A percentile compares a stretch with the other conserved stretches of the same genome.
Evolutionary conservation across 2,329 filamentous ascomycete species (phyloP).

Genomic region (Blastomyces gilchristii): DNA sequence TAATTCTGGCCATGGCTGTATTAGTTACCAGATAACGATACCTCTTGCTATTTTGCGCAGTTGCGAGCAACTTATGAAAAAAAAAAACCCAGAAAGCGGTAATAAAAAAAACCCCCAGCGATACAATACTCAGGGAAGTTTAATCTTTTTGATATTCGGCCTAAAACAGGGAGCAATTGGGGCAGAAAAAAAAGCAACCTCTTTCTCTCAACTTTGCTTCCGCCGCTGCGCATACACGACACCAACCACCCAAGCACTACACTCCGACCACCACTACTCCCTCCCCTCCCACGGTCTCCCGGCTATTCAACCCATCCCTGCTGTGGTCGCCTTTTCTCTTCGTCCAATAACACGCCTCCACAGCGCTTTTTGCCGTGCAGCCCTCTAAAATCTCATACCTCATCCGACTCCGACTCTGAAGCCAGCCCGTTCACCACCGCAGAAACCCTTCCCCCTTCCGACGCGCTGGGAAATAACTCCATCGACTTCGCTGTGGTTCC

Average conservation of each 20-base stretch:
- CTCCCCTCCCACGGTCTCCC: neutral
- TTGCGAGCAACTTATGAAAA: neutral
- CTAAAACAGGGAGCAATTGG: neutral
- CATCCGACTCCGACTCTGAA: neutral
- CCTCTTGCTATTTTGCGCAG: neutral
- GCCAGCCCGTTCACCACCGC: slow-evolving; percentile 2
- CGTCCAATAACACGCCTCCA: slow-evolving; percentile 3
- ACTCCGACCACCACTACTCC: neutral
- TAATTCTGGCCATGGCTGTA: neutral
- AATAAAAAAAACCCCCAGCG: neutral
- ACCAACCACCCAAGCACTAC: neutral
- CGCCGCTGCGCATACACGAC: neutral
- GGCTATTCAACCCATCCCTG: slow-evolving; percentile 4
- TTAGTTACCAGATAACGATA: neutral
- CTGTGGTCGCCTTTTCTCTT: neutral
- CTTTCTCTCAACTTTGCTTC: neutral
- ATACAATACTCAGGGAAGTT: neutral
- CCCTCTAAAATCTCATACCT: slow-evolving; percentile 3
- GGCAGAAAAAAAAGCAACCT: neutral
- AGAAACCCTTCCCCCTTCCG: neutral
- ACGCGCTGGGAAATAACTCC: slow-evolving; percentile 1
- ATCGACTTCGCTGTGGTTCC: slow-evolving; percentile 1
- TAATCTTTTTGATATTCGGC: neutral
- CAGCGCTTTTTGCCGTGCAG: slow-evolving; percentile 5
- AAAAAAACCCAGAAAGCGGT: neutral